Base-by-base conservation (phyloP, 2,329 filamentous ascomycete genomes). In the Penicillium paneum region DNA sequence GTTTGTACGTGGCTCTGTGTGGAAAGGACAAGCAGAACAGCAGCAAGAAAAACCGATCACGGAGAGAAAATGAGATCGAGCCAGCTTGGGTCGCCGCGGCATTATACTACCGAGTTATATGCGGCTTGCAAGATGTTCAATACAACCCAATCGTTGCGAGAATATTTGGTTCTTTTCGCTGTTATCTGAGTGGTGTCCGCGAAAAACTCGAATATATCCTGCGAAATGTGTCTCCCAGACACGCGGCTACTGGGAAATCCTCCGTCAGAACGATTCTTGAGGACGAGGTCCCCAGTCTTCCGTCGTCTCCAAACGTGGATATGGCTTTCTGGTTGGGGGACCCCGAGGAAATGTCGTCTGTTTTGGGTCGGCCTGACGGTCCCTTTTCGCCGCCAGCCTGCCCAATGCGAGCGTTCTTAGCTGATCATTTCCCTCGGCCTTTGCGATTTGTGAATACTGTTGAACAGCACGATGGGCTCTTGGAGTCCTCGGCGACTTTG, bases 71-170 rank as follows among this genome's bases (percentile, higher is more conserved):
- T n/a, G 32, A 31, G 5, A 17, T 59, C 5, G 53, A 59, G 28
- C 54, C 59, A 13, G 29, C 56, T 19, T 64, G 59, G 61, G 34
- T 58, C n/a, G 61, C 62, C 12, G 42, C 38, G 4, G 59, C 55
- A 17, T 54, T 64, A 12, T 64, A 64, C 29, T 57, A 58, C 24
- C 55, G 56, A 13, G 54, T 61, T 28, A 24, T 57, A 5, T 26
- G 47, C n/a, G 52, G 44, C n/a, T 19, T 64, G 15, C 26, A 34
- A 12, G 43, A 44, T 10, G 41, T 63, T 11, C 39, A 52, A 13
- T 24, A 34, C 2, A 42, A 26, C 8, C 26, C 31, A 10, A 17
- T 48, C 12, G 42, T 64, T 17, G 36, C 46, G 8, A 49, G 24
- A 19, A 57, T 61, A 21, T 52, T 62, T 15, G 43, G 48, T 36